Conservation (phyloP, 192 early-diverging fungal species). For the Coemansia sp. region DNA sequence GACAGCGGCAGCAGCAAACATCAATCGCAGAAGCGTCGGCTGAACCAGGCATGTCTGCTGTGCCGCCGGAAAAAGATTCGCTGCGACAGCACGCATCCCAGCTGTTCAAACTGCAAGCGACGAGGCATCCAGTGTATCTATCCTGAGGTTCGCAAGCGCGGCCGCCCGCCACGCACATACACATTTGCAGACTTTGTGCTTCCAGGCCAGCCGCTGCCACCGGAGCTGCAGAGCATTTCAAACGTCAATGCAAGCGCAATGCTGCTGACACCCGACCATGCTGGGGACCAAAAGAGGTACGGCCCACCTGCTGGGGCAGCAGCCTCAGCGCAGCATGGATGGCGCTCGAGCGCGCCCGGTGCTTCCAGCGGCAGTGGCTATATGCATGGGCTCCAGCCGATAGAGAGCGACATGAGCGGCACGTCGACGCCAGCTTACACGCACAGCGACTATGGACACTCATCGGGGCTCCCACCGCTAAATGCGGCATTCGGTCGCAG, state of each 20-base stretch:
- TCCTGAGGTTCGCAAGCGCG: conserved; percentile 50
- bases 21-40: conserved; percentile 42
- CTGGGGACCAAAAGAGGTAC: background rate
- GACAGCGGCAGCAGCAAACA: conserved; percentile 18
- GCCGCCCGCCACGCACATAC: conserved; percentile 52
- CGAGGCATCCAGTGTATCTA: conserved; percentile 55
- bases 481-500: conserved; percentile 32
- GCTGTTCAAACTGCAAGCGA: conserved; percentile 50
- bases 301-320: background rate
- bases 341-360: conserved; percentile 4
- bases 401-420: conserved; percentile 21
- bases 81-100: conserved; percentile 50
- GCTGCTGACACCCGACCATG: conserved; percentile 7
- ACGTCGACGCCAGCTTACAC: conserved; percentile 27
- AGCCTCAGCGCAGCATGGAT: conserved; percentile 5
- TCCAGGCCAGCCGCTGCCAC: conserved; percentile 51
- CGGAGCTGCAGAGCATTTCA: conserved; percentile 37
- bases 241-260: conserved; percentile 44
- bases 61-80: conserved; percentile 55
- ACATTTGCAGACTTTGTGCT: conserved; percentile 53
- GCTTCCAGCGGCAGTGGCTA: background rate
- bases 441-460: conserved; percentile 19
- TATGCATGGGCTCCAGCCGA: background rate
- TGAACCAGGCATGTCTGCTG: conserved; percentile 52
- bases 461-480: conserved; percentile 37